Evolutionary conservation across 192 early-diverging fungal genomes (phyloP).

Genomic region (Podochytrium sp.): DNA sequence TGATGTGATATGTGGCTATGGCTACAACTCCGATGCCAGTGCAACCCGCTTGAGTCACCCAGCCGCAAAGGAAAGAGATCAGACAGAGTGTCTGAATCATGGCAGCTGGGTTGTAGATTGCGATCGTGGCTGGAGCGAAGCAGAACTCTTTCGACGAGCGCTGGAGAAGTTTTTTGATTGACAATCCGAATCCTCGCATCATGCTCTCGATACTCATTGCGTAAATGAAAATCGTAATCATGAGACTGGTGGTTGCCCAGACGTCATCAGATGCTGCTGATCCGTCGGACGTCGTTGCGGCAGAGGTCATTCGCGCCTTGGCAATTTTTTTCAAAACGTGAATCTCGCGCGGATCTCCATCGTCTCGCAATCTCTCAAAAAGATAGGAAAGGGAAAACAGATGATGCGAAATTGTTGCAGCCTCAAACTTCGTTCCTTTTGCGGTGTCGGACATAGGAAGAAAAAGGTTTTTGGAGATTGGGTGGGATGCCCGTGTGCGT

Average conservation of each 20-base stretch:
- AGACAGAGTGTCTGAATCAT: not conserved
- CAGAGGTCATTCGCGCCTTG: too few relatives aligned
- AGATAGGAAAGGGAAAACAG: too few relatives aligned
- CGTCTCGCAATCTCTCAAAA: too few relatives aligned
- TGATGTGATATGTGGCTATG: not conserved
- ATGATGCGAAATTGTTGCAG: too few relatives aligned
- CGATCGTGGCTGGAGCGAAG: not conserved
- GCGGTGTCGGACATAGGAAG: too few relatives aligned
- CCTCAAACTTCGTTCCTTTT: too few relatives aligned
- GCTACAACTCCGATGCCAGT: not conserved
- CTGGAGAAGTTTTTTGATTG: not conserved
- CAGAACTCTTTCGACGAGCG: not conserved
- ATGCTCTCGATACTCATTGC: constrained; percentile 15
- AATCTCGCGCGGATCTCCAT: too few relatives aligned
- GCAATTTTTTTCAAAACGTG: too few relatives aligned
- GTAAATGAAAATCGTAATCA: not conserved
- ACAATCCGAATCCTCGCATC: not conserved
- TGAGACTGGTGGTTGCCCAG: not conserved
- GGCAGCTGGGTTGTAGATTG: not conserved
- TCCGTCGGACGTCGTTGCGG: too few relatives aligned
- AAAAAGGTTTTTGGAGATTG: too few relatives aligned
- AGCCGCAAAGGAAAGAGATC: not conserved
- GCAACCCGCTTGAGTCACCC: not conserved
- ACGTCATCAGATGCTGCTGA: not conserved
- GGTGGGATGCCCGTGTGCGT: too few relatives aligned